phyloP scores from a whole-genome alignment of 2,329 filamentous ascomycete species.

The Biscogniauxia sp. region DNA sequence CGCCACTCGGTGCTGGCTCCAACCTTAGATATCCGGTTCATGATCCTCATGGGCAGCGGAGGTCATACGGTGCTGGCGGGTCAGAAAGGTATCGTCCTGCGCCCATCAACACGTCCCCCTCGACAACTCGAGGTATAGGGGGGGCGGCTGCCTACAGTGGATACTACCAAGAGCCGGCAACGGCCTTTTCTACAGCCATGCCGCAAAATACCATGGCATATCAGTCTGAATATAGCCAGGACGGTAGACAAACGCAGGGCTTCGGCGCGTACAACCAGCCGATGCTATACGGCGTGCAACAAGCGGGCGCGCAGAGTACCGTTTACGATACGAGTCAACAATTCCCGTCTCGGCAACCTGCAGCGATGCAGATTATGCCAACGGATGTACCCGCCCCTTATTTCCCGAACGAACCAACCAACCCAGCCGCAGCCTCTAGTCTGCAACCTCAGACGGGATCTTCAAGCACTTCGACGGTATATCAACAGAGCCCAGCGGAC shows the following conservation, averaged over 20 bases:
- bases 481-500: constrained; percentile 59
- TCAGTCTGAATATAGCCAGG: constrained; percentile 64
- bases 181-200: constrained; percentile 56
- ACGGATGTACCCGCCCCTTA: constrained; percentile 69
- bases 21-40: constrained; percentile 52
- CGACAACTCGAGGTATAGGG: constrained; percentile 50
- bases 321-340: constrained; percentile 75
- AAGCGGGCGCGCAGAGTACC: constrained; percentile 58
- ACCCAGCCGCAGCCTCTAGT: constrained; percentile 54
- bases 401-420: constrained; percentile 66
- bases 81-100: constrained; percentile 52
- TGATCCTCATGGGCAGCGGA: constrained; percentile 47
- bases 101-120: constrained; percentile 48
- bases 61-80: constrained; percentile 43
- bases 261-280: constrained; percentile 61
- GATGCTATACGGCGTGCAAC: constrained; percentile 78
- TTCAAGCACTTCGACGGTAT: constrained; percentile 57
- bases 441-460: constrained; percentile 50
- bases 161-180: constrained; percentile 56
- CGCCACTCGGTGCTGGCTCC: constrained; percentile 61
- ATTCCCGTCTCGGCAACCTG: constrained; percentile 73
- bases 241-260: constrained; percentile 53
- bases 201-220: constrained; percentile 50
- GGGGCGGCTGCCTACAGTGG: constrained; percentile 55
- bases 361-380: constrained; percentile 73